phyloP scores from a whole-genome alignment of 768 basidiomycete genomes.

The Rhodotorula paludigena region DNA sequence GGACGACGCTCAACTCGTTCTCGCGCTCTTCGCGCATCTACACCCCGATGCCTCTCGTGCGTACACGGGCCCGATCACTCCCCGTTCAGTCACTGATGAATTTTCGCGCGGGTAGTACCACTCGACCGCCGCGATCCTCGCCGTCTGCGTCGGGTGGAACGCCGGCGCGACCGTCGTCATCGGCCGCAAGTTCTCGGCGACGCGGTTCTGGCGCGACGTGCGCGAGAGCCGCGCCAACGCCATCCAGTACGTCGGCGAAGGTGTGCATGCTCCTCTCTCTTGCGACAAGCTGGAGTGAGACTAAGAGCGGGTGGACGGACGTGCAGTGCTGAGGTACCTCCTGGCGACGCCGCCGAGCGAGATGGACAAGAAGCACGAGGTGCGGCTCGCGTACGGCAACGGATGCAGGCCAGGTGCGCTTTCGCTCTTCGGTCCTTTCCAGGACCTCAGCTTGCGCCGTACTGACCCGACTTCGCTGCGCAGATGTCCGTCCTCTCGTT shows the following conservation, averaged over 20 bases:
- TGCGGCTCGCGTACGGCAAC: constrained; percentile 35
- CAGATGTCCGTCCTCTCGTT: not conserved
- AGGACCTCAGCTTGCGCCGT: not conserved
- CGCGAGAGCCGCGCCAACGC: constrained; percentile 20
- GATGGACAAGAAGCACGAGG: constrained; percentile 27
- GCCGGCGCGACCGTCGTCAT: constrained; percentile 27
- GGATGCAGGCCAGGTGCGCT: constrained; percentile 29
- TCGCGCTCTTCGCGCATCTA: constrained; percentile 27
- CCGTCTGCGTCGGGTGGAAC: constrained; percentile 28
- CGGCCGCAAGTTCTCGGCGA: constrained; percentile 34
- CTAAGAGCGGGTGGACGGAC: not conserved
- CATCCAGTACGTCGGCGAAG: constrained; percentile 38
- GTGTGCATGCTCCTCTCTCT: not conserved
- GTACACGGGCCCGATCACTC: too few relatives aligned
- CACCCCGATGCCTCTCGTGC: constrained; percentile 36
- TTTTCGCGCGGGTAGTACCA: constrained; percentile 28
- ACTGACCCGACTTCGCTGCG: not conserved
- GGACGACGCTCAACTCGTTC: constrained; percentile 24
- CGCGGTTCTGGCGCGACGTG: constrained; percentile 35
- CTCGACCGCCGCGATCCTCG: constrained; percentile 22
- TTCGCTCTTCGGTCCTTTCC: not conserved
- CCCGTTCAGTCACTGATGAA: too few relatives aligned
- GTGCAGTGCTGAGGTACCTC: constrained; percentile 31
- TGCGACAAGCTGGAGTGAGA: too few relatives aligned
- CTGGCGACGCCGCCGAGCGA: constrained; percentile 22